These are phyloP conservation scores for Mimosa pudica DNA, from an alignment of 306 rosid species.

Conservation along the genomic window DNA sequence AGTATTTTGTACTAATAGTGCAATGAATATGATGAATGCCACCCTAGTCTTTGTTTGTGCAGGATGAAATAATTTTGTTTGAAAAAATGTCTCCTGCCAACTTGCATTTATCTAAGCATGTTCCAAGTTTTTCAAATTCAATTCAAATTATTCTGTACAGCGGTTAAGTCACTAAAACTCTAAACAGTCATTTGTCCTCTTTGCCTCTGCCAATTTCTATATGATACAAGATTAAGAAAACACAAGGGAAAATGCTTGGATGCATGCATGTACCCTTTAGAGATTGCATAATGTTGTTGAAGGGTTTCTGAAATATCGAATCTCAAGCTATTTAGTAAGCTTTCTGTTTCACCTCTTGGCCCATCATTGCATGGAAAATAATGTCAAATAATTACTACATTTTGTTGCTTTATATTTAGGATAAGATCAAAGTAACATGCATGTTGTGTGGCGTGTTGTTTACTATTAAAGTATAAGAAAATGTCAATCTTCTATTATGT, in stretches of 20 bases:
- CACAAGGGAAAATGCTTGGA: neutral
- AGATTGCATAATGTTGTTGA: conserved; percentile 21
- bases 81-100: neutral
- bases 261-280: conserved; percentile 18
- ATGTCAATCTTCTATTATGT: neutral
- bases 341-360: conserved; percentile 7
- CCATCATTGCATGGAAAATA: conserved; percentile 1
- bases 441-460: neutral
- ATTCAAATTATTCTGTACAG: neutral
- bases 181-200: neutral
- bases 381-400: neutral
- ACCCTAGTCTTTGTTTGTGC: neutral
- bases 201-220: neutral
- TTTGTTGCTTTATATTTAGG: neutral
- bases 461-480: neutral
- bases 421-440: neutral
- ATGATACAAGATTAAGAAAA: neutral
- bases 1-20: neutral
- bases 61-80: neutral
- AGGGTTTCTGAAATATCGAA: conserved; percentile 18
- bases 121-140: neutral
- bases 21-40: neutral
- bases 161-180: neutral
- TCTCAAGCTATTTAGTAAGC: conserved; percentile 20
- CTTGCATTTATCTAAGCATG: neutral